Conservation (phyloP, 768 basidiomycete species). For the Amanita polypyramis region DNA sequence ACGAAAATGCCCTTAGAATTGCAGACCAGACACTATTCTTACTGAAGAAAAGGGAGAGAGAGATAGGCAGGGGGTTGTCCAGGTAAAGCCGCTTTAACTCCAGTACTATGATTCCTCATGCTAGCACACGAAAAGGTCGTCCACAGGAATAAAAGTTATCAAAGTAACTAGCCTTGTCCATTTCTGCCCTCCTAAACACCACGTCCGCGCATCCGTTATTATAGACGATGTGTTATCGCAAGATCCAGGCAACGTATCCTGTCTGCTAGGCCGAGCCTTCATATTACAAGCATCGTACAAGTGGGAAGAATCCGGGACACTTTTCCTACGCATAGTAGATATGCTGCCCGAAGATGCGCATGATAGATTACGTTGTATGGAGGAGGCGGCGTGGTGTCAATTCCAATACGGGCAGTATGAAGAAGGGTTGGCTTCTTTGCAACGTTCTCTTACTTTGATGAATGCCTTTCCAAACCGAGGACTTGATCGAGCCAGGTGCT, state of each 20-base stretch:
- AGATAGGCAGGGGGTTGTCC: slow-evolving; percentile 42
- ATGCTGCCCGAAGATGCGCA: slow-evolving; percentile 34
- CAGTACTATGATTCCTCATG: background rate
- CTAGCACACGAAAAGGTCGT: slow-evolving; percentile 35
- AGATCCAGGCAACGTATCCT: slow-evolving; percentile 51
- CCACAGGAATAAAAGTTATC: slow-evolving; percentile 56
- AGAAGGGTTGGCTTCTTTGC: slow-evolving; percentile 35
- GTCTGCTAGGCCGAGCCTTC: slow-evolving; percentile 68
- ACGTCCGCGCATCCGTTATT: slow-evolving; percentile 63
- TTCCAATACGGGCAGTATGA: slow-evolving; percentile 40
- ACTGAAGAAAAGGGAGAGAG: slow-evolving; percentile 39
- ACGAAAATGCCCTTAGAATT: slow-evolving; percentile 56
- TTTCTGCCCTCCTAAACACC: slow-evolving; percentile 84
- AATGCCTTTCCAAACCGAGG: slow-evolving; percentile 35
- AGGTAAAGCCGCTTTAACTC: slow-evolving; percentile 22
- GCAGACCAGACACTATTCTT: slow-evolving; percentile 63
- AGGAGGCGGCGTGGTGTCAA: slow-evolving; percentile 83
- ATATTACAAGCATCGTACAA: slow-evolving; percentile 51
- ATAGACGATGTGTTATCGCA: slow-evolving; percentile 60
- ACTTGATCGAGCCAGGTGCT: slow-evolving; percentile 61
- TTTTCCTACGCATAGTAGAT: slow-evolving; percentile 51
- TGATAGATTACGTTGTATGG: slow-evolving; percentile 51
- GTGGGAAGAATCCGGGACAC: slow-evolving; percentile 56
- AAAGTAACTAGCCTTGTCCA: slow-evolving; percentile 76
- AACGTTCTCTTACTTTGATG: slow-evolving; percentile 34